Conservation (phyloP, 441 rosid species). For the Jatropha multifida region DNA sequence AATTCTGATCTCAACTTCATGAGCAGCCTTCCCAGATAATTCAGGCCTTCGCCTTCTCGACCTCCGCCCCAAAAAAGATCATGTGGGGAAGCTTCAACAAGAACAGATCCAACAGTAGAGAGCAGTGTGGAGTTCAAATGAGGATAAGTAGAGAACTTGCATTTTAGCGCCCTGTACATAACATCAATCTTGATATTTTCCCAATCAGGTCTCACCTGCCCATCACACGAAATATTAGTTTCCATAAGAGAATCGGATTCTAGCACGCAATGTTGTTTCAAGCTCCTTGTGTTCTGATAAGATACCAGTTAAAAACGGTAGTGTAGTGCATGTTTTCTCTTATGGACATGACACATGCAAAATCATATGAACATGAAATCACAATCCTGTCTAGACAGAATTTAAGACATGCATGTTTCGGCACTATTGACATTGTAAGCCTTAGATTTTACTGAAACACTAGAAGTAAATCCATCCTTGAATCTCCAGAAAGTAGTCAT, state of each 20-base stretch:
- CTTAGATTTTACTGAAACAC: background rate
- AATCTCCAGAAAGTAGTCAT: background rate
- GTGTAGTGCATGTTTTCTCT: no score
- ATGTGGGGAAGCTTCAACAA: conserved; percentile 91
- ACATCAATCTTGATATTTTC: conserved; percentile 67
- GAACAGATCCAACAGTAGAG: conserved; percentile 72
- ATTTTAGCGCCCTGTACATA: conserved; percentile 73
- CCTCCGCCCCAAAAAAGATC: conserved; percentile 98
- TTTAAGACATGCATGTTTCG: background rate
- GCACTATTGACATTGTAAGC: background rate
- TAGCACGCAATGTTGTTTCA: background rate
- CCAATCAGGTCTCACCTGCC: conserved; percentile 87
- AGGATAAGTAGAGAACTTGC: conserved; percentile 86
- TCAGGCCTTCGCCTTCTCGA: conserved; percentile 89
- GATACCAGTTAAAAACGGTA: no score
- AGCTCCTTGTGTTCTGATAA: background rate
- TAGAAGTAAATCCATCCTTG: background rate
- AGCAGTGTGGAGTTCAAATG: conserved; percentile 75
- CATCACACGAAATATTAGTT: background rate
- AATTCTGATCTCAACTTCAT: conserved; percentile 85
- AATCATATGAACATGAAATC: background rate
- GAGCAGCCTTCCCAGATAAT: conserved; percentile 80
- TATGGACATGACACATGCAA: background rate
- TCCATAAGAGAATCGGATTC: no score
- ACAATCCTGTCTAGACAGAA: background rate